Base-by-base conservation (phyloP, 1,139 yeast species). In the Candida mesenterica region DNA sequence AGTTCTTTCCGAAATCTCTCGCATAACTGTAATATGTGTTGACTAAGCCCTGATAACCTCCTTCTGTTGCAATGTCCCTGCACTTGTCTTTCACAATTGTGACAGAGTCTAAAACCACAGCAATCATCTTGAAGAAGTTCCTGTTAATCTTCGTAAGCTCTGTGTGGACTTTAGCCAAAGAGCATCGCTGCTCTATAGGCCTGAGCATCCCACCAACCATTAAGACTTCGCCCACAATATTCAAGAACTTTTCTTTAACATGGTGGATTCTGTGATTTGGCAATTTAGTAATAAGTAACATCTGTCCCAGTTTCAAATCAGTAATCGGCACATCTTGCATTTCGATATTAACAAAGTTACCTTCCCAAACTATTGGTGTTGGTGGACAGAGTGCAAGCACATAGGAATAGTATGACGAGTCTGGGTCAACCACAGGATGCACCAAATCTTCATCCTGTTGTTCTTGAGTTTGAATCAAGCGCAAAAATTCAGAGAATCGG, bases 361-460 rank as follows among this genome's bases (percentile, higher is more conserved):
- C 97, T 45, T 86, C 92, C 97, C 97, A 90, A 19, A 86, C 79
- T 54, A 90, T 75, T 0, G 97, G 95, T 50, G 86, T 87, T 10
- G 82, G 75, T 2, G 96, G 92, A 50, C 87, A 81, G 15, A 89
- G 62, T 0, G 90, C 82, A 24, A 90, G 52, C 12, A 89, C 74
- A 48, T 88, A 88, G 0, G 87, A 81, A 36, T 64, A 57, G 15
- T 66, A 72, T 20, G 61, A 61, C 0, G 60, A 48, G 28, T 59
- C 59, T 5, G 34, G 35, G n/a, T 37, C 37, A 6, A 31, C 20
- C 5, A 28, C 22, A 7, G 26, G 26, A 10, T 13, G 26, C 10
- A 28, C 47, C 50, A 32, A 40, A 10, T 28, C 30, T 38, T 35
- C 41, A 8, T 39, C 45, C n/a, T 59, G 62, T 14, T 59, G 62